Conservation (phyloP, 2,329 filamentous ascomycete species). For the Periconia sp. region DNA sequence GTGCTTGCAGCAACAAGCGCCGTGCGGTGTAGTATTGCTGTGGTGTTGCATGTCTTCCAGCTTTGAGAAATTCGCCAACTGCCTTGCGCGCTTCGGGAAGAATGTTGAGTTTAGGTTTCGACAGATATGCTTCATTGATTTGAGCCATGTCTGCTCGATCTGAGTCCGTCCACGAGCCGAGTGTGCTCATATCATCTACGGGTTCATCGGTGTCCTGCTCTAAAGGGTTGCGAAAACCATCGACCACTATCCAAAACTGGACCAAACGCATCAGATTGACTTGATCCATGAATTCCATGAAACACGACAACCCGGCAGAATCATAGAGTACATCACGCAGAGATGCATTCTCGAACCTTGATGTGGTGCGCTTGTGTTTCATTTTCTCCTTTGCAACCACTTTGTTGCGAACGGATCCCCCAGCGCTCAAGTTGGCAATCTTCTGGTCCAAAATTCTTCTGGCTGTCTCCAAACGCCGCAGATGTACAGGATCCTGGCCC, state of each 20-base stretch:
- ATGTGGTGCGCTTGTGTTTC: constrained; percentile 49
- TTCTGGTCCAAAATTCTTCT: constrained; percentile 88
- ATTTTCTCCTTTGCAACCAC: constrained; percentile 44
- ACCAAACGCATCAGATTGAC: constrained; percentile 83
- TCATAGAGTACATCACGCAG: constrained; percentile 86
- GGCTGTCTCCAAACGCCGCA: constrained; percentile 87
- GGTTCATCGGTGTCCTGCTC: constrained; percentile 80
- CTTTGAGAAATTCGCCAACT: constrained; percentile 76
- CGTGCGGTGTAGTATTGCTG: constrained; percentile 82
- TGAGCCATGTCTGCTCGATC: constrained; percentile 87
- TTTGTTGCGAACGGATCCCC: constrained; percentile 53
- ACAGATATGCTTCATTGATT: constrained; percentile 87
- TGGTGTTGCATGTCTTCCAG: constrained; percentile 73
- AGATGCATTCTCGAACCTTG: constrained; percentile 72
- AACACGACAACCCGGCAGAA: constrained; percentile 89
- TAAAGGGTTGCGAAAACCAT: constrained; percentile 90
- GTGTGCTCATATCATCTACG: constrained; percentile 53
- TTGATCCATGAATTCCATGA: constrained; percentile 99
- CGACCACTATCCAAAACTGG: constrained; percentile 97
- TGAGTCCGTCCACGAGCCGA: constrained; percentile 73
- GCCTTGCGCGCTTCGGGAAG: constrained; percentile 67
- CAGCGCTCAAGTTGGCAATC: constrained; percentile 76
- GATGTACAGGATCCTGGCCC: constrained; percentile 79
- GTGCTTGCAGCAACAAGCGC: constrained; percentile 76
- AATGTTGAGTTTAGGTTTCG: constrained; percentile 78